Evolutionary conservation across 345 rosid genomes (phyloP).

Genomic region (Arabidopsis suecica): DNA sequence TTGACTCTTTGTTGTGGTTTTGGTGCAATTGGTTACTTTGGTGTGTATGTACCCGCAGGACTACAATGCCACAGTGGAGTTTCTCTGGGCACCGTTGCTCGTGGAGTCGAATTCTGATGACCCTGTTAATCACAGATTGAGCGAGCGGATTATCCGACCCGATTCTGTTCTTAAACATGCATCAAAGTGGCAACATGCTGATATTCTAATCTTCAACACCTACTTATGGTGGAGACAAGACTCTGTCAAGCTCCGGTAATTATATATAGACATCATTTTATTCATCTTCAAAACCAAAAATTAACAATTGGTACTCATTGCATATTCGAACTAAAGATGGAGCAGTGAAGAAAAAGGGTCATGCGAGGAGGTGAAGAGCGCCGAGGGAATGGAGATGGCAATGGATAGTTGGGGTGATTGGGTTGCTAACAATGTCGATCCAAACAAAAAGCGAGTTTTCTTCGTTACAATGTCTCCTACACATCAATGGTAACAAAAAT

Average conservation of each 20-base stretch:
- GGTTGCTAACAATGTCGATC: conserved; percentile 64
- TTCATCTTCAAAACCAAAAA: not conserved
- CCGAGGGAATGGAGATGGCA: conserved; percentile 88
- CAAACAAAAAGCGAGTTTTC: conserved; percentile 60
- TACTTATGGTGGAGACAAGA: conserved; percentile 99
- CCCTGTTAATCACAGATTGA: conserved; percentile 88
- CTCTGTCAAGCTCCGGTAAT: conserved; percentile 85
- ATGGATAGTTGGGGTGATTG: conserved; percentile 94
- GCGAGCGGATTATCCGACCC: conserved; percentile 77
- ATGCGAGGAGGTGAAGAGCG: conserved; percentile 83
- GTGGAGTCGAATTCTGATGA: conserved; percentile 98
- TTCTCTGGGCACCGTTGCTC: conserved; percentile 95
- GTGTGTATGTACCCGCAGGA: conserved; percentile 55
- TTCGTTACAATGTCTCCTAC: conserved; percentile 97
- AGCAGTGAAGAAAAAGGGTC: conserved; percentile 62
- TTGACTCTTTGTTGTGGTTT: not conserved
- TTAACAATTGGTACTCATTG: not conserved
- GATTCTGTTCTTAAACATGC: conserved; percentile 94
- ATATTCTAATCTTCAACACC: conserved; percentile 83
- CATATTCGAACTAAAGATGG: conserved; percentile 65
- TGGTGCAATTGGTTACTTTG: not conserved
- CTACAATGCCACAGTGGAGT: conserved; percentile 91
- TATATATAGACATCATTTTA: not conserved
- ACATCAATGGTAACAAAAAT: conserved; percentile 61
- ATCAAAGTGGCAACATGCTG: conserved; percentile 87